These are phyloP conservation scores for Fusarium multiceps DNA, from an alignment of 2,329 filamentous ascomycete genomes.

Conservation along the genomic window DNA sequence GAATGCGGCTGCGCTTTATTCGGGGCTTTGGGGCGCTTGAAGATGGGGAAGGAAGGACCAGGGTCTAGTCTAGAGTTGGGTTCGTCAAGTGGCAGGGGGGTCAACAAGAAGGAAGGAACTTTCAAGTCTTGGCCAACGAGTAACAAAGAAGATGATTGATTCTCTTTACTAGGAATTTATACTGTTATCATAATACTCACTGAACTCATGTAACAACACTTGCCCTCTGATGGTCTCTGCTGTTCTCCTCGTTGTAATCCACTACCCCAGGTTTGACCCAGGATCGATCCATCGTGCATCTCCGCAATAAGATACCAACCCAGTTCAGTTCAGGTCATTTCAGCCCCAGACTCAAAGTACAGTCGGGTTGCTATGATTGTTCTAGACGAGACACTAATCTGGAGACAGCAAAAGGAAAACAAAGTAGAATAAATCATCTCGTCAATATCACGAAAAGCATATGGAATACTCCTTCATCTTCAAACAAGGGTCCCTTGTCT, in stretches of 20 bases:
- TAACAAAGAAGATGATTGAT: background rate
- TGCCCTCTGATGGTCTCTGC: background rate
- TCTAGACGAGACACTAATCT: background rate
- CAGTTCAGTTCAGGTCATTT: background rate
- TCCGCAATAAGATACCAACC: constrained; percentile 20
- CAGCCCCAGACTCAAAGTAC: background rate
- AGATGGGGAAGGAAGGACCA: constrained; percentile 23
- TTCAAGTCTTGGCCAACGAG: background rate
- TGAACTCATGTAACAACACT: background rate
- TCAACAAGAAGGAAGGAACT: background rate
- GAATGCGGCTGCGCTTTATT: constrained; percentile 29
- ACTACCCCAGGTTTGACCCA: background rate
- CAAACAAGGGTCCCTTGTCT: constrained; percentile 27
- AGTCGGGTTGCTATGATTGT: background rate
- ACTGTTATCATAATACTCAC: background rate
- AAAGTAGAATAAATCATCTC: background rate
- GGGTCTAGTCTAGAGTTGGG: background rate
- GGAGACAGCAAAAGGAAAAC: background rate
- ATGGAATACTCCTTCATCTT: background rate
- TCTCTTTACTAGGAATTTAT: background rate
- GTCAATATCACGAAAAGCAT: background rate
- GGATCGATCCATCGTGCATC: constrained; percentile 17
- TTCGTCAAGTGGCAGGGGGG: background rate
- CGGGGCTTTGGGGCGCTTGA: constrained; percentile 17
- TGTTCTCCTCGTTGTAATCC: background rate